Evolutionary conservation across 225 moss, liverwort and hornwort genomes (phyloP).

Genomic region (Lunularia cruciata): DNA sequence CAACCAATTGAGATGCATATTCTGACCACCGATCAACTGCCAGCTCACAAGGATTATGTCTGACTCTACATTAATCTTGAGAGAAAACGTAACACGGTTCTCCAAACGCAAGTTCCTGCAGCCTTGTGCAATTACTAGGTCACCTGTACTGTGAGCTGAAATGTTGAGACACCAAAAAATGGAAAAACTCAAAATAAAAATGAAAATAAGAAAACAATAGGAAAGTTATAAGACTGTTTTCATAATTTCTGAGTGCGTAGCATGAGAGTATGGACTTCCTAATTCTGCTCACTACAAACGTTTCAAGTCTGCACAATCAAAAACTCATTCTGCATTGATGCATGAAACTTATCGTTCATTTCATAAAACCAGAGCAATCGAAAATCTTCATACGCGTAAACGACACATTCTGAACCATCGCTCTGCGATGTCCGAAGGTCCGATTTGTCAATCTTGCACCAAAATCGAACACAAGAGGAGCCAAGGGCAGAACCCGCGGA

Average conservation of each 20-base stretch:
- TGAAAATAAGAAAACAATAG: not conserved
- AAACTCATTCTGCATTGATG: slow-evolving; percentile 4
- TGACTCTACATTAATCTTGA: not conserved
- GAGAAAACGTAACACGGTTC: not conserved
- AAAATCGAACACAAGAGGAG: no score
- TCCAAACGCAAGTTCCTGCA: not conserved
- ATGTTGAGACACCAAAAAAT: no score
- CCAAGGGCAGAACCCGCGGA: not conserved
- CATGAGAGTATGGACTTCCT: no score
- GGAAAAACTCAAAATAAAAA: no score
- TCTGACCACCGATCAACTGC: not conserved
- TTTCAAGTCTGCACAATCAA: no score
- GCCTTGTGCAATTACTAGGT: slow-evolving; percentile 9
- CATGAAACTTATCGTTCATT: not conserved
- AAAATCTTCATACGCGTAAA: not conserved
- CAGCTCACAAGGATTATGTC: no score
- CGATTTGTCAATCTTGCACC: not conserved
- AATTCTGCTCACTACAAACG: no score
- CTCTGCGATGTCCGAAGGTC: not conserved
- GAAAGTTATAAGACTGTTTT: not conserved
- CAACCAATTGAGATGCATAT: not conserved
- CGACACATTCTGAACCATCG: not conserved
- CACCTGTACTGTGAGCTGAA: slow-evolving; percentile 18
- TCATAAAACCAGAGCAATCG: not conserved
- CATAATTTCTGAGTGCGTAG: no score